These are phyloP conservation scores for Corchorus capsularis DNA, from an alignment of 345 rosid species.

Conservation along the genomic window DNA sequence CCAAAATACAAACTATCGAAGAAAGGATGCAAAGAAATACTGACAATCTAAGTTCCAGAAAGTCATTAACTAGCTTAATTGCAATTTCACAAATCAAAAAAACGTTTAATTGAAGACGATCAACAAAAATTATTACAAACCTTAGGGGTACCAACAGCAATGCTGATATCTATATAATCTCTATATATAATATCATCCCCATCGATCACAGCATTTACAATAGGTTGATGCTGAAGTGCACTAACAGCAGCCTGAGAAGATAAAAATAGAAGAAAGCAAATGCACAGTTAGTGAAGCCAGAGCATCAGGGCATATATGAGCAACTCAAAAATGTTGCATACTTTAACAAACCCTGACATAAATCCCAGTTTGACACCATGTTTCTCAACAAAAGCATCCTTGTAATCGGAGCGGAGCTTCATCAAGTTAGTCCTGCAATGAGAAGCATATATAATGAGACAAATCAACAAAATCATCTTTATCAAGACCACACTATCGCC, in stretches of 20 bases:
- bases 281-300: background rate
- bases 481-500: background rate
- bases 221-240: slow-evolving; percentile 93
- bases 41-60: background rate
- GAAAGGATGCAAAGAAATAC: background rate
- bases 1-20: background rate
- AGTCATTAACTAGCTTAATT: background rate
- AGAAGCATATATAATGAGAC: slow-evolving; percentile 10
- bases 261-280: background rate
- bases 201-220: slow-evolving; percentile 95
- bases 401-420: slow-evolving; percentile 96
- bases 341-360: slow-evolving; percentile 98
- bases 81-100: background rate
- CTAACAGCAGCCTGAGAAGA: slow-evolving; percentile 89
- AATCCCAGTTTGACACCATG: slow-evolving; percentile 98
- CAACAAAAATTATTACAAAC: slow-evolving; percentile 30
- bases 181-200: slow-evolving; percentile 98
- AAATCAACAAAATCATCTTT: background rate
- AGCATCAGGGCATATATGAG: background rate
- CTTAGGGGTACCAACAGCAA: slow-evolving; percentile 77
- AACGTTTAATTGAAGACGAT: background rate
- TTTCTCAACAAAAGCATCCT: slow-evolving; percentile 92
- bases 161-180: slow-evolving; percentile 92
- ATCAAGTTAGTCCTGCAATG: slow-evolving; percentile 88
- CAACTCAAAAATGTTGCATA: slow-evolving; percentile 22